Base-by-base conservation (phyloP, 1,139 yeast species). In the Blastobotrys arbuscula region DNA sequence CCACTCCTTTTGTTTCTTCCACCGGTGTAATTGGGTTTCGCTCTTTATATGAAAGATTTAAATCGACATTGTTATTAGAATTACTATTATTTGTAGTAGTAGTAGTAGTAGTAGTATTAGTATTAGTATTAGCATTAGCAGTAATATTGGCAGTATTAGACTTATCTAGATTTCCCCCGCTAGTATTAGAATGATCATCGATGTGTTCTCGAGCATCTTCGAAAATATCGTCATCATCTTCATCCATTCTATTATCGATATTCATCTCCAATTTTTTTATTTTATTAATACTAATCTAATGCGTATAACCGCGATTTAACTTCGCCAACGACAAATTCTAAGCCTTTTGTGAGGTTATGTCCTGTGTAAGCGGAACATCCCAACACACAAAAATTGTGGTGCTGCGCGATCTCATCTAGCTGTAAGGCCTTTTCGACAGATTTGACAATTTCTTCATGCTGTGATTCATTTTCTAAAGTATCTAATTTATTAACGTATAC, bases 291-390 rank as follows among this genome's bases (percentile, higher is more conserved):
- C 46, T 52, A 63, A 44, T 63, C 65, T 24, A 68, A 53, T 40
- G 69, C 55, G 55, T 68, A 72, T 41, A 74, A 59, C 31, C 75
- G 58, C 24, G 61, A 54, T 44, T 62, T 62, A 47, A 72, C 72
- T 51, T 71, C 75, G 10, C 59, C 53, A 1, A 71, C 65, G 4
- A 79, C 64, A 84, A 84, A 80, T 12, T 76, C 72, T 39, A 82
- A 58, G 0, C 76, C 79, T 15, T 59, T 59, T 0, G 59, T 58
- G 16, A 83, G 55, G 8, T 80, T 79, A 39, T 62, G 60, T 0
- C 85, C 84, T 0, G 82, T 73, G 52, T 68, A 71, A 0, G 87
- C 92, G 61, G 86, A 79, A 36, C 79, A 75, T 62, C 57, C 66
- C 59, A 46, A 71, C 69, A 55, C 74, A 48, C 43, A 61, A 61